Base-by-base conservation (phyloP, 805 yeast species). In the Hanseniaspora nectarophila region DNA sequence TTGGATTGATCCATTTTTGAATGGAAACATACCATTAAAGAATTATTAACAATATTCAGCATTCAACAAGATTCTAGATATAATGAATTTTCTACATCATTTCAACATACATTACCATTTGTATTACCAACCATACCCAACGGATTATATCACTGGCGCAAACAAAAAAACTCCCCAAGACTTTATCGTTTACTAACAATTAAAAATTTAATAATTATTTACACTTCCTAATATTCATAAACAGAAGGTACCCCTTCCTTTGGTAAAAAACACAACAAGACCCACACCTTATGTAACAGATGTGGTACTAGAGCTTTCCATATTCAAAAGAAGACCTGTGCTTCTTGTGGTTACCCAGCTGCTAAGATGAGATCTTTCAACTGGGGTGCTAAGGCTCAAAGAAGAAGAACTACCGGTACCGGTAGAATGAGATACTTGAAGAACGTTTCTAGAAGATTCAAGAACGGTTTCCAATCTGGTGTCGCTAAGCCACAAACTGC, bases 251-350 rank as follows among this genome's bases (percentile, higher is more conserved):
- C 98, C 76, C 96, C 97, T 78, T 87, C 97, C 74, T 83, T 87
- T 82, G 98, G 98, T 82, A 90, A 90, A 81, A 88, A 92, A 77
- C 97, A 92, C 86, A 89, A 85, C 90, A 92, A 92, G 80, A 84
- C 97, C 73, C 98, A 92, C 87, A 84, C 94, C 73, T 80, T 89
- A 76, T 92, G 98, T 82, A 87, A 85, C 81, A 84, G 95, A 84
- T 92, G 98, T 81, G 97, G 97, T 71, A 77, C 80, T 72, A 95
- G 97, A 80, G 83, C 96, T 58, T 90, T 90, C 95, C 97, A 92
- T 80, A 77, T 83, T 73, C 98, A 92, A 81, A 92, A 90, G 95
- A 85, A 86, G 82, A 87, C 95, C 69, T 92, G 98, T 80, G 73
- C 97, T 73, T 76, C 92, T 64, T 92, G 98, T 80, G 98, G 98